Conservation (phyloP, 23 red algal genomes). For the Chondrus crispus region DNA sequence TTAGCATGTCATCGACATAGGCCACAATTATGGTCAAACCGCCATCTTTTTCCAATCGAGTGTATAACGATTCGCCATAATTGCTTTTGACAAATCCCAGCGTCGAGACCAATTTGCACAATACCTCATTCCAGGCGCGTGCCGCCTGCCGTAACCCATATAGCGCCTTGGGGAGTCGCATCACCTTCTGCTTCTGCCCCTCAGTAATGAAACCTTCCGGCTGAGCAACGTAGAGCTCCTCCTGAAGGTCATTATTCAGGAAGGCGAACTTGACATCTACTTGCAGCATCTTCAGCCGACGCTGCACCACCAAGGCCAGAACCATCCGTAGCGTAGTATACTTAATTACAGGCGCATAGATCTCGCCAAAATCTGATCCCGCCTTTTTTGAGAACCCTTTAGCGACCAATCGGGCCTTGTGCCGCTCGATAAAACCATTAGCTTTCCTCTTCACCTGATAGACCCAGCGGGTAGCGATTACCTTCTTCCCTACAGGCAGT, state of each 20-base stretch:
- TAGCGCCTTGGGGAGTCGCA: not conserved
- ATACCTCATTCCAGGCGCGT: not conserved
- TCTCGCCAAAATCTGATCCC: not conserved
- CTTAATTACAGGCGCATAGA: not conserved
- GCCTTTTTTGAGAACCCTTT: not conserved
- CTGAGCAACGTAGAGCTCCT: not conserved
- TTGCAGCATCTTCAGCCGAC: not conserved
- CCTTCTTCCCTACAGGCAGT: not conserved
- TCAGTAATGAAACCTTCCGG: not conserved
- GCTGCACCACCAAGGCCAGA: not conserved
- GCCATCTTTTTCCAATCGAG: not conserved
- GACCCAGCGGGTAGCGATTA: not conserved
- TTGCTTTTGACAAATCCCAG: not conserved
- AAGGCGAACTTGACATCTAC: not conserved
- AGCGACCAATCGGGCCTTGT: not conserved
- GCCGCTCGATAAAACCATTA: not conserved
- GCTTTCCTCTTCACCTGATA: not conserved
- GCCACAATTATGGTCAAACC: not conserved
- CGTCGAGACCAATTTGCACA: not conserved
- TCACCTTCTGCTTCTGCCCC: not conserved
- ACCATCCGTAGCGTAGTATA: not conserved
- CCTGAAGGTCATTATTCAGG: not conserved
- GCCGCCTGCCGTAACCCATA: not conserved
- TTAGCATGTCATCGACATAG: conserved; percentile 26
- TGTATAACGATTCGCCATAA: not conserved